Conservation (phyloP, 768 basidiomycete species). For the Boletus huronensis region DNA sequence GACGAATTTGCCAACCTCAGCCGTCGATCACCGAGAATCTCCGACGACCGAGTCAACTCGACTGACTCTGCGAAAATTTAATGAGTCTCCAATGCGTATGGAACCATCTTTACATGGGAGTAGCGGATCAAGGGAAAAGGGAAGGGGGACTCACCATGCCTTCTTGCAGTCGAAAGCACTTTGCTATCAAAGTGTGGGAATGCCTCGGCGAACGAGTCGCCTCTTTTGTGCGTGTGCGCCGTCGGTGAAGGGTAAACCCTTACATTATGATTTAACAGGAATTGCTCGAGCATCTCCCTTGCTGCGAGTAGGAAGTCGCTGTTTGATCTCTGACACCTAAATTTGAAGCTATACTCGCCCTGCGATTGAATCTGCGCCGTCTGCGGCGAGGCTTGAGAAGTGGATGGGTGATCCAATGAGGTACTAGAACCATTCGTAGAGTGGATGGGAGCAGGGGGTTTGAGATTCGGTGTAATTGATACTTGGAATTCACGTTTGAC, state of each 20-base stretch:
- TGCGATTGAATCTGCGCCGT: conserved; percentile 18
- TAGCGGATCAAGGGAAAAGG: conserved; percentile 23
- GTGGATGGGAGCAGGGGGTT: conserved; percentile 35
- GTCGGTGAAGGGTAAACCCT: conserved; percentile 78
- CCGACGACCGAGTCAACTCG: conserved; percentile 61
- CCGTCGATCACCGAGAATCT: conserved; percentile 67
- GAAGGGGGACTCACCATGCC: conserved; percentile 46
- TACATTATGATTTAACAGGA: conserved; percentile 78
- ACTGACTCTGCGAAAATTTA: conserved; percentile 56
- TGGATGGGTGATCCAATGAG: conserved; percentile 46
- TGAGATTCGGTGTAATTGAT: conserved; percentile 79
- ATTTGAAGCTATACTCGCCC: conserved; percentile 88
- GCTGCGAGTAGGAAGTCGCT: conserved; percentile 89
- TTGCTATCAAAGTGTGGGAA: conserved; percentile 98
- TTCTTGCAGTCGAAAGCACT: conserved; percentile 74
- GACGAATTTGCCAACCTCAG: conserved; percentile 85
- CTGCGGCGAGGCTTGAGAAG: conserved; percentile 21
- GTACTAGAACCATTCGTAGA: conserved; percentile 46
- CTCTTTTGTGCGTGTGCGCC: conserved; percentile 77
- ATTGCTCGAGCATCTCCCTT: conserved; percentile 91
- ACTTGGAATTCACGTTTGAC: conserved; percentile 95
- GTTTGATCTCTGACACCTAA: conserved; percentile 92
- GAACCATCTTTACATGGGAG: conserved; percentile 12
- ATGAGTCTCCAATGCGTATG: conserved; percentile 9
- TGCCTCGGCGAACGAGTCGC: conserved; percentile 91